Evolutionary conservation across 2,329 filamentous ascomycete species (phyloP).

Genomic region (Akanthomyces uredinophilus): DNA sequence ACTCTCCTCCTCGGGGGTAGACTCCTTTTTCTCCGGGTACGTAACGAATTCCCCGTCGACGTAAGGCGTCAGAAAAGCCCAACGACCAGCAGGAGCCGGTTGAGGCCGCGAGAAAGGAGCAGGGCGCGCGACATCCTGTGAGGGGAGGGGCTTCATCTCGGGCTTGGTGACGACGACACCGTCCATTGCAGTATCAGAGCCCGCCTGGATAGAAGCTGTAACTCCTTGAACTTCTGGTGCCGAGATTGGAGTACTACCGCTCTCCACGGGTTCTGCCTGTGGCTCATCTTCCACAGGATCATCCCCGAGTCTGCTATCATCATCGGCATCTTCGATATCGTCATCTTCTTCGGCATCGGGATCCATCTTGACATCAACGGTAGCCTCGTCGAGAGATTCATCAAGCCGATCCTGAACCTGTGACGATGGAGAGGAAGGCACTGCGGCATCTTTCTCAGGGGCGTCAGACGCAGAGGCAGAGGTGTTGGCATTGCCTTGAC

Average conservation of each 20-base stretch:
- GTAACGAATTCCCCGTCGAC: conserved; percentile 33
- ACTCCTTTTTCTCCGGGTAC: conserved; percentile 35
- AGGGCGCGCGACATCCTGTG: background rate
- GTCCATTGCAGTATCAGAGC: conserved; percentile 10
- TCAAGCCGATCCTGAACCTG: conserved; percentile 6
- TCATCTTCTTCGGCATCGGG: background rate
- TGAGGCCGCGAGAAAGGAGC: conserved; percentile 24
- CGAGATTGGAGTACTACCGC: background rate
- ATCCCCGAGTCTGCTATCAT: background rate
- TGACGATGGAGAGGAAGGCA: background rate
- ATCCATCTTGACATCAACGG: background rate
- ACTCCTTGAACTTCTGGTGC: background rate
- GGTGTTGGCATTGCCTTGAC: background rate
- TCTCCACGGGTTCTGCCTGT: background rate
- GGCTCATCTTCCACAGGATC: background rate
- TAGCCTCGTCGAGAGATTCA: background rate
- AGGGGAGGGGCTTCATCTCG: background rate
- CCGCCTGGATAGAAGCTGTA: background rate
- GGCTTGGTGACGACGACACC: background rate
- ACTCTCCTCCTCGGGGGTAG: conserved; percentile 27
- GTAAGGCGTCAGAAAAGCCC: conserved; percentile 37
- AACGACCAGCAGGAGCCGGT: conserved; percentile 28
- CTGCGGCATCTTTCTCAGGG: background rate
- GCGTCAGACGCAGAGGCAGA: background rate
- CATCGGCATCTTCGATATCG: background rate